Evolutionary conservation across 2,329 filamentous ascomycete genomes (phyloP).

Genomic region (Sporothrix protearum): DNA sequence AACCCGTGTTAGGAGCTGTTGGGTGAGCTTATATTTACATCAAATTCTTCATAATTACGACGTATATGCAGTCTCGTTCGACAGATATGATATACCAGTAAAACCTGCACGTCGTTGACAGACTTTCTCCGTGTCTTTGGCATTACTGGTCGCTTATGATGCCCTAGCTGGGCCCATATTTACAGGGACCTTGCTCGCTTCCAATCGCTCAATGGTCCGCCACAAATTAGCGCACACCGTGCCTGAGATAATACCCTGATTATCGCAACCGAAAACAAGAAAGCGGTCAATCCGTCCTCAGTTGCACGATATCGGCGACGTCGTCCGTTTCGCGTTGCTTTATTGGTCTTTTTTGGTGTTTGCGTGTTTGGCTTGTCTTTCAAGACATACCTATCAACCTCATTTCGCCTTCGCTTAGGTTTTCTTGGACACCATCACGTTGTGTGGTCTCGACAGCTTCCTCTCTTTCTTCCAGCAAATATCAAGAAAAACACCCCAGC

Average conservation of each 20-base stretch:
- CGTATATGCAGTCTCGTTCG: background rate
- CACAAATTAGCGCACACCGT: conserved; percentile 4
- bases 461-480: background rate
- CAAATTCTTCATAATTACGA: background rate
- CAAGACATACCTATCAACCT: background rate
- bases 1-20: conserved; percentile 1
- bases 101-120: background rate
- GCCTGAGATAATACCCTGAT: background rate
- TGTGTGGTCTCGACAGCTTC: background rate
- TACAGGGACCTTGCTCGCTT: background rate
- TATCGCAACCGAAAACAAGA: background rate
- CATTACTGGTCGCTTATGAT: background rate
- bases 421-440: background rate
- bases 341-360: background rate
- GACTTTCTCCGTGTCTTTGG: background rate
- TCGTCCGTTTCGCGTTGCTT: background rate
- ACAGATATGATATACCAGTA: no score
- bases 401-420: no score
- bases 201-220: background rate
- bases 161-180: background rate
- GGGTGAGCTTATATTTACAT: background rate
- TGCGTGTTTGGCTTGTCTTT: background rate
- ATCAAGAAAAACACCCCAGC: background rate
- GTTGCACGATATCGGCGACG: conserved; percentile 7
- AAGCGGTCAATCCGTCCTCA: background rate